Evolutionary conservation across 2,329 filamentous ascomycete species (phyloP).

Genomic region (Aspergillus sergii): DNA sequence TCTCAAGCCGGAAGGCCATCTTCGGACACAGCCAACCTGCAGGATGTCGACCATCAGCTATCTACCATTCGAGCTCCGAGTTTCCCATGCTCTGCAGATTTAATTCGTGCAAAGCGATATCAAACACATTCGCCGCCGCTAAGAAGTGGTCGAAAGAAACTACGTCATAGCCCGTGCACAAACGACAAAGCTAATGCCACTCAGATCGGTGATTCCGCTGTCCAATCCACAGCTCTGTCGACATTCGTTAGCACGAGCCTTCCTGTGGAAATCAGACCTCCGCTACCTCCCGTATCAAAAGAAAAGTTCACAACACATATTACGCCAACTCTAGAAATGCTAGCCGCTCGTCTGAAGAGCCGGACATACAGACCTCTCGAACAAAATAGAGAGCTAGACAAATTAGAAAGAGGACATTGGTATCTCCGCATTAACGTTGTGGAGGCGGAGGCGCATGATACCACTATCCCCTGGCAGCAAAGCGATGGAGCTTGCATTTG

Average conservation of each 20-base stretch:
- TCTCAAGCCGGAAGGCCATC: constrained; percentile 34
- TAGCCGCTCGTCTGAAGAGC: constrained; percentile 56
- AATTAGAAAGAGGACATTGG: constrained; percentile 80
- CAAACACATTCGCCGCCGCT: background rate
- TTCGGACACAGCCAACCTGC: constrained; percentile 8
- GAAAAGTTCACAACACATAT: constrained; percentile 55
- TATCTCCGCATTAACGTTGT: constrained; percentile 62
- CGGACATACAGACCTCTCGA: constrained; percentile 57
- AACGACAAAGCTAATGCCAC: background rate
- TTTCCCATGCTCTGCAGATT: background rate
- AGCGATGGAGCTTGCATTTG: constrained; percentile 22
- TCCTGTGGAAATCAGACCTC: constrained; percentile 52
- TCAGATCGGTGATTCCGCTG: background rate
- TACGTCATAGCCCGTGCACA: background rate
- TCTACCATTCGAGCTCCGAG: background rate
- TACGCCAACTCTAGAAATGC: constrained; percentile 56
- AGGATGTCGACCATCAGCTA: background rate
- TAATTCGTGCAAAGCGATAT: background rate
- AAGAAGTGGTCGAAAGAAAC: background rate
- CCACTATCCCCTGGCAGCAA: background rate
- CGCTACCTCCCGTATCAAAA: constrained; percentile 55
- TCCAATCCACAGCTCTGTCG: background rate
- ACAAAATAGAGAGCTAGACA: constrained; percentile 53
- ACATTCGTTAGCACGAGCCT: background rate
- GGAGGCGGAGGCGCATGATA: background rate